Percentiles rank a stretch among this genome's conserved stretches.
phyloP scores from a whole-genome alignment of 208 protist species.

The Leishmania major region DNA sequence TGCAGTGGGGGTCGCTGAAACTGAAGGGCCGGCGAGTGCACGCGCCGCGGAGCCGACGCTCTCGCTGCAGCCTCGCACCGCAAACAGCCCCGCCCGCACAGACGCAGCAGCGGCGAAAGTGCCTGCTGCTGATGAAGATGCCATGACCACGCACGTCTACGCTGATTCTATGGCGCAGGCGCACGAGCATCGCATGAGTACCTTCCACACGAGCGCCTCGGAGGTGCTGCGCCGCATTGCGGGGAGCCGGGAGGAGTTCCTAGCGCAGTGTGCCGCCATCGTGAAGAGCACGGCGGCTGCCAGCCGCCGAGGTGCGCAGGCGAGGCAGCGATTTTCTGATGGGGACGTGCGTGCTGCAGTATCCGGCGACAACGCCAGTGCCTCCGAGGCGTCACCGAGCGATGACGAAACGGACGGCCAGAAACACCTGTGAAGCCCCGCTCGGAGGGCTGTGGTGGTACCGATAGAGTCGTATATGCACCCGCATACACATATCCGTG shows the following conservation, averaged over 20 bases:
- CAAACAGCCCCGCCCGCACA: not conserved
- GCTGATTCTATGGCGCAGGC: constrained; percentile 16
- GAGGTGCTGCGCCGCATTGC: constrained; percentile 78
- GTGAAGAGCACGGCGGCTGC: constrained; percentile 48
- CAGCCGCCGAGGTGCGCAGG: not conserved
- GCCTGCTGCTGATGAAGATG: not conserved
- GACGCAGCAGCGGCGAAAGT: not conserved
- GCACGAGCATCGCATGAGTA: constrained; percentile 62
- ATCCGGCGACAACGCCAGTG: not conserved
- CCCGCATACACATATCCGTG: not conserved
- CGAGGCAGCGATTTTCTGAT: not conserved
- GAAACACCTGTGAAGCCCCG: not conserved
- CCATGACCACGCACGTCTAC: constrained; percentile 12
- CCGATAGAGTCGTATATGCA: not conserved
- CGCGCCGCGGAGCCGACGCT: not conserved
- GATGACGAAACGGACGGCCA: not conserved
- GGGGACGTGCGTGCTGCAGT: not conserved
- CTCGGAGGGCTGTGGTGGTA: not conserved
- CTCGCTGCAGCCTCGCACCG: not conserved
- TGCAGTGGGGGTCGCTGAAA: not conserved
- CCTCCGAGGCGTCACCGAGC: not conserved
- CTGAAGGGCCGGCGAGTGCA: not conserved
- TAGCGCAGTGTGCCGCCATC: constrained; percentile 71
- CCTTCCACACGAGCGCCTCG: constrained; percentile 72
- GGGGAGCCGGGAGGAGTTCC: constrained; percentile 71